Evolutionary conservation across 2,329 filamentous ascomycete species (phyloP), one percentile per base, ranked within the genome.

Genomic region (Ascochyta rabiei): DNA sequence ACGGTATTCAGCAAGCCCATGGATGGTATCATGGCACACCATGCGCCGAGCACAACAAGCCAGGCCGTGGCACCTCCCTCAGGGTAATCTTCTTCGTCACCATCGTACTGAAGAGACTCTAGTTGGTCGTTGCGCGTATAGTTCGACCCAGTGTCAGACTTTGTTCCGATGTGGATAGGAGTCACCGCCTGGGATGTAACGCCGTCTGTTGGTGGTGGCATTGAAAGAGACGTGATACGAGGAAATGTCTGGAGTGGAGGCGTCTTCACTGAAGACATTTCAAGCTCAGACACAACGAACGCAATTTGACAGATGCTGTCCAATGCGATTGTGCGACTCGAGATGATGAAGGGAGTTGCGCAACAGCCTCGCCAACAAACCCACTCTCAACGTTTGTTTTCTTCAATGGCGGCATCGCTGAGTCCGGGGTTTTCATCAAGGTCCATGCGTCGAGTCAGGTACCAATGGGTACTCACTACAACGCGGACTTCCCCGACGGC

Each of bases 21-120:
- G 4, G 70, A 71, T 10, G 72, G 71, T 21, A 77, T 63, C 59
- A 79, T 75, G 23, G 70, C 68, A 62, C 72, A 76, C 64, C 73
- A 78, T 15, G 76, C 71, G 6, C 77, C 79, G 2, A 75, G 55
- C 0, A 79, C 78, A 1, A 79, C 76, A 0, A 76, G 68, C 76
- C 78, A 80, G 30, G 78, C 77, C 35, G 63, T 56, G 2, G 69
- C 53, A 0, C 77, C 77, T 15, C 78, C 77, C 54, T 80, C 79
- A 0, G 78, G 77, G 53, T 66, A 57, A 1, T 54, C 50, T 10
- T 50, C 49, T 5, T 57, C 49, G 18, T 40, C 26, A 12, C 18
- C 38, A 23, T 47, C 31, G 19, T 46, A 37, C 7, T 38, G 55
- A 3, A 54, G n/a, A n/a, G 50, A 42, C 31, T 54, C 50, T 26